Conservation (phyloP, 805 yeast genomes). For the Wickerhamomyces bisporus region DNA sequence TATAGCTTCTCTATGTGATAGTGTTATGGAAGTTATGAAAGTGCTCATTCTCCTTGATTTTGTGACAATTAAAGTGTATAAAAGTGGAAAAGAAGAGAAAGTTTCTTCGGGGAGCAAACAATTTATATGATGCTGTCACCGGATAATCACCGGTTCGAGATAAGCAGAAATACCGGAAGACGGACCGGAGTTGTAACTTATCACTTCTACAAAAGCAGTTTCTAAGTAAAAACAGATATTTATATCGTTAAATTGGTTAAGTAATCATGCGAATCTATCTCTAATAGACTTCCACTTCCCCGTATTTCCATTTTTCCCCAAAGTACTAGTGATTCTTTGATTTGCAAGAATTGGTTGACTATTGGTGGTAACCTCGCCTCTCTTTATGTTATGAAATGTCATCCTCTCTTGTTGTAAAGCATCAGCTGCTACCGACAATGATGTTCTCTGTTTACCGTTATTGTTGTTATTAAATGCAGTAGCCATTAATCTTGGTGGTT, state of each 20-base stretch:
- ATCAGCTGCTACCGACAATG: constrained; percentile 19
- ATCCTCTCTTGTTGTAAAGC: constrained; percentile 22
- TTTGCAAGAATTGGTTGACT: not conserved
- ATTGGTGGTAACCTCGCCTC: constrained; percentile 9
- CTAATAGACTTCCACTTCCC: constrained; percentile 1
- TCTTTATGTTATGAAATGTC: constrained; percentile 18
- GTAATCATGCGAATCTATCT: not conserved
- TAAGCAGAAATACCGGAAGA: too few relatives aligned
- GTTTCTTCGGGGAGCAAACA: too few relatives aligned
- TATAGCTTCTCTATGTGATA: constrained; percentile 37
- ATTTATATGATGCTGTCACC: too few relatives aligned
- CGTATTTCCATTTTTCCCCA: not conserved
- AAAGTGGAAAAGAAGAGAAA: not conserved
- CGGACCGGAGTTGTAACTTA: too few relatives aligned
- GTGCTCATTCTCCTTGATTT: constrained; percentile 26
- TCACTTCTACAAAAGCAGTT: too few relatives aligned
- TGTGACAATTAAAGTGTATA: not conserved
- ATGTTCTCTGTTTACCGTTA: constrained; percentile 5
- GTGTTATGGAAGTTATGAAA: constrained; percentile 31
- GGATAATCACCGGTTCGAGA: too few relatives aligned
- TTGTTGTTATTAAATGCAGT: constrained; percentile 2
- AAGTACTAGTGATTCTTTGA: not conserved
- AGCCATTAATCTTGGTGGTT: constrained; percentile 14
- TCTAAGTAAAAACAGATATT: too few relatives aligned
- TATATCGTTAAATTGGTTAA: too few relatives aligned